Base-by-base conservation (phyloP, 2,329 filamentous ascomycete species). In the Cladosporium sp. region DNA sequence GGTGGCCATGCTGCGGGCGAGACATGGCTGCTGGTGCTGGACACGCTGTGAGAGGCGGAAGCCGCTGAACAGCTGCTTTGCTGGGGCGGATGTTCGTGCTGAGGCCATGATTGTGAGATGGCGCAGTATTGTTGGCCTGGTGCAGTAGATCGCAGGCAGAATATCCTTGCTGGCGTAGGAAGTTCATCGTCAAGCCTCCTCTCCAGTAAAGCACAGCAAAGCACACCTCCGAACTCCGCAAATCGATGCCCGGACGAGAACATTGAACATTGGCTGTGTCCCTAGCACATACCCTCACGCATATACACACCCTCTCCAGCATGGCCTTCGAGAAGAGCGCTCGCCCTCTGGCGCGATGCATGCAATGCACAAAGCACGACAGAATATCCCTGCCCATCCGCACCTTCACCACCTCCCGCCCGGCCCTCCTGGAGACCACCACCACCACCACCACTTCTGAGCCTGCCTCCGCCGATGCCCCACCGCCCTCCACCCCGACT, bases 1-100 rank as follows among this genome's bases (percentile, higher is more conserved):
- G 60, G 87, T 86, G 43, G 86, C 86, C 81, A 87, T 85, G 69
- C 84, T 82, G 66, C 86, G 80, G 58, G 81, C 77, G 64, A 85
- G 82, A n/a, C 64, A 68, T 63, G 60, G 60, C 48, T 69, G 70
- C 32, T 69, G 66, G 7, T 69, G 70, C 43, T 63, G 43, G 13
- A 65, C 67, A 28, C 67, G 66, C 46, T 69, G 66, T 28, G 67
- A 66, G 28, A 69, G 62, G n/a, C 63, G 63, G 66, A 73, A 70
- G 49, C 66, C 69, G 66, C 69, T 72, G 70, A 72, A 71, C 30
- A 75, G 69, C 48, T 76, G 73, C 69, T 77, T 76, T 63, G 79
- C 76, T 57, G 79, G 76, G 68, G 71, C 69, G 64, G 74, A 71
- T 65, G 76, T 74, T 66, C 76, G 73, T 67, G 76, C 75, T 66